A percentile compares a stretch with the other conserved stretches of the same genome.
Evolutionary conservation across 495 filamentous ascomycete genomes (phyloP).

Genomic region (Evansstolkia leycettana): DNA sequence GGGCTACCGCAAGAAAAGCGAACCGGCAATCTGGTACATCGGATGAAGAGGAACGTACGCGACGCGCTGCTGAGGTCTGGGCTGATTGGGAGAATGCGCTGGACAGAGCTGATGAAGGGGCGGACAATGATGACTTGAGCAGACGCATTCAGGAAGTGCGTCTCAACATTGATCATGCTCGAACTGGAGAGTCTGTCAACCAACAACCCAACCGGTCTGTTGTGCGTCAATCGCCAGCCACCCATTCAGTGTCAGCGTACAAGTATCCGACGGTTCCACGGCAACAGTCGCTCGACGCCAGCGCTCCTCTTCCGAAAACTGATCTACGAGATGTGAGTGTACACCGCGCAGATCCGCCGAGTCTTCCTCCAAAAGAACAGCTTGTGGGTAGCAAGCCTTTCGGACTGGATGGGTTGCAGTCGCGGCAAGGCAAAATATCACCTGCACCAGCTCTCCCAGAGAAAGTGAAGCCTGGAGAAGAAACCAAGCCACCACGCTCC

Average conservation of each 20-base stretch:
- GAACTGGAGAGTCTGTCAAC: background rate
- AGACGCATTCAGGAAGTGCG: conserved; percentile 34
- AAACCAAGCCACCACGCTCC: conserved; percentile 10
- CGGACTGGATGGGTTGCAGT: conserved; percentile 9
- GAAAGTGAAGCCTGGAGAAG: conserved; percentile 23
- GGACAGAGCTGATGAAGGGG: conserved; percentile 15
- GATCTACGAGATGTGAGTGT: conserved; percentile 4
- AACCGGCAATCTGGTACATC: conserved; percentile 41
- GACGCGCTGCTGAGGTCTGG: conserved; percentile 52
- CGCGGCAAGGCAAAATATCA: conserved; percentile 19
- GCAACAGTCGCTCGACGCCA: conserved; percentile 20
- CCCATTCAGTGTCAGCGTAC: conserved; percentile 16
- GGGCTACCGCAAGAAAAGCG: conserved; percentile 46
- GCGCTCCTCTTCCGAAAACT: conserved; percentile 1
- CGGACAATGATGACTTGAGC: conserved; percentile 32
- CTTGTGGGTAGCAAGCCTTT: conserved; percentile 9
- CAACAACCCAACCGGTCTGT: no score
- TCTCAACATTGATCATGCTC: conserved; percentile 19
- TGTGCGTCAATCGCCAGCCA: no score
- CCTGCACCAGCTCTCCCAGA: conserved; percentile 17
- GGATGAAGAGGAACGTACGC: conserved; percentile 41
- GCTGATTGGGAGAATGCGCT: conserved; percentile 41
- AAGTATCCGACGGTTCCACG: conserved; percentile 44
- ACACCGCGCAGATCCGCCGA: conserved; percentile 28
- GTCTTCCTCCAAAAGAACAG: conserved; percentile 37